Evolutionary conservation across 2,329 filamentous ascomycete genomes (phyloP).

Genomic region (Aspergillus glaucus): DNA sequence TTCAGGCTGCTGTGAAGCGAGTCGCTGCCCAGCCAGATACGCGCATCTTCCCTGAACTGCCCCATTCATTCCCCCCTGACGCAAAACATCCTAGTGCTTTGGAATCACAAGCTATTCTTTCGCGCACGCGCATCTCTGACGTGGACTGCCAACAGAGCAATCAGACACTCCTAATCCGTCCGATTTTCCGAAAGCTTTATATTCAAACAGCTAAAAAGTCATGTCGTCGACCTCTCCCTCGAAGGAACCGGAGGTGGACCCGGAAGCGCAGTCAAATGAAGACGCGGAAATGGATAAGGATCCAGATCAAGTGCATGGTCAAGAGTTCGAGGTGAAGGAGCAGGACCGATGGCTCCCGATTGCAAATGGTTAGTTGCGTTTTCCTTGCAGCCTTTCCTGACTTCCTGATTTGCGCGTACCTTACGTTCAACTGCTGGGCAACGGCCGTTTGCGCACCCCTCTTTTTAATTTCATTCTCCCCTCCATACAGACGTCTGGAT

Average conservation of each 20-base stretch:
- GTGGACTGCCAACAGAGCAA: slow-evolving; percentile 40
- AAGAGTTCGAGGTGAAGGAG: slow-evolving; percentile 98
- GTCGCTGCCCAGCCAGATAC: slow-evolving; percentile 32
- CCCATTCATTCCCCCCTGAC: slow-evolving; percentile 16
- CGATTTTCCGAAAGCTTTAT: slow-evolving; percentile 20
- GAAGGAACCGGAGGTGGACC: slow-evolving; percentile 83
- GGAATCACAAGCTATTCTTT: slow-evolving; percentile 15
- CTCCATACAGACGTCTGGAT: slow-evolving; percentile 11
- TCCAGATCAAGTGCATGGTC: slow-evolving; percentile 65
- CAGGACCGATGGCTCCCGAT: slow-evolving; percentile 99
- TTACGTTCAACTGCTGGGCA: slow-evolving; percentile 27
- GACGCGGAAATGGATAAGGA: slow-evolving; percentile 76
- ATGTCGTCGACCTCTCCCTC: slow-evolving; percentile 95
- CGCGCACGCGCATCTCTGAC: slow-evolving; percentile 34
- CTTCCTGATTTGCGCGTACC: slow-evolving; percentile 50
- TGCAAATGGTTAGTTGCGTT: slow-evolving; percentile 88
- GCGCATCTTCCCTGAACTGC: slow-evolving; percentile 1
- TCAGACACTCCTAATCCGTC: slow-evolving; percentile 26
- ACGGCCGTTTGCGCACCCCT: slow-evolving; percentile 23
- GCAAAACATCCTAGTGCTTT: slow-evolving; percentile 19
- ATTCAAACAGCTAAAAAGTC: slow-evolving; percentile 55
- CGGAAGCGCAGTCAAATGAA: slow-evolving; percentile 88
- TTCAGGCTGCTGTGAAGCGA: slow-evolving; percentile 31
- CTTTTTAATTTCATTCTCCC: slow-evolving; percentile 26
- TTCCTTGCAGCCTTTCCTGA: slow-evolving; percentile 29